phyloP scores from a whole-genome alignment of 495 filamentous ascomycete species.

The Bathelium albidoporum region DNA sequence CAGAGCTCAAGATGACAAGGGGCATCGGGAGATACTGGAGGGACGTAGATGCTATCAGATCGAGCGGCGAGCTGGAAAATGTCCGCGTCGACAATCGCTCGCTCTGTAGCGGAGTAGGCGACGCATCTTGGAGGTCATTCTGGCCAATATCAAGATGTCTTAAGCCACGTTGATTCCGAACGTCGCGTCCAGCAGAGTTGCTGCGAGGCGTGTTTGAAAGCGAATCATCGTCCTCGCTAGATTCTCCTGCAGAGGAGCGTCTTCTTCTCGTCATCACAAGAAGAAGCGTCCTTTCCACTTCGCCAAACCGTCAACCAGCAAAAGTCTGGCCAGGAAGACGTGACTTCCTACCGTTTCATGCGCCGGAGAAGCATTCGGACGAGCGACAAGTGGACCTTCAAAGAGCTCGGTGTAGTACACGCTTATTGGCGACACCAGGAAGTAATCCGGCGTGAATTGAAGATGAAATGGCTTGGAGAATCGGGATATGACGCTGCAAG shows the following conservation, averaged over 20 bases:
- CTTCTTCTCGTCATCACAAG: neutral
- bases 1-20: constrained; percentile 47
- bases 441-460: neutral
- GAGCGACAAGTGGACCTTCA: neutral
- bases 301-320: neutral
- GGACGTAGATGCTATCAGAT: constrained; percentile 45
- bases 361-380: neutral
- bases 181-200: neutral
- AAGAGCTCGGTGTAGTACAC: no score
- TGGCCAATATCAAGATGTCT: neutral
- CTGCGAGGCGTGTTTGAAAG: neutral
- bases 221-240: neutral
- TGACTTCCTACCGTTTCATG: neutral
- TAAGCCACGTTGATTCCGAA: neutral
- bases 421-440: no score
- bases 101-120: neutral
- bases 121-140: neutral
- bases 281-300: no score
- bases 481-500: neutral
- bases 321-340: neutral
- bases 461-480: neutral
- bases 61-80: neutral
- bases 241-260: neutral
- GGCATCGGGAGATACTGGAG: constrained; percentile 62
- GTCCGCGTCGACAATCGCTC: neutral